Conservation (phyloP, 1,284 basidiomycete genomes). For the Pseudozyma sp. region DNA sequence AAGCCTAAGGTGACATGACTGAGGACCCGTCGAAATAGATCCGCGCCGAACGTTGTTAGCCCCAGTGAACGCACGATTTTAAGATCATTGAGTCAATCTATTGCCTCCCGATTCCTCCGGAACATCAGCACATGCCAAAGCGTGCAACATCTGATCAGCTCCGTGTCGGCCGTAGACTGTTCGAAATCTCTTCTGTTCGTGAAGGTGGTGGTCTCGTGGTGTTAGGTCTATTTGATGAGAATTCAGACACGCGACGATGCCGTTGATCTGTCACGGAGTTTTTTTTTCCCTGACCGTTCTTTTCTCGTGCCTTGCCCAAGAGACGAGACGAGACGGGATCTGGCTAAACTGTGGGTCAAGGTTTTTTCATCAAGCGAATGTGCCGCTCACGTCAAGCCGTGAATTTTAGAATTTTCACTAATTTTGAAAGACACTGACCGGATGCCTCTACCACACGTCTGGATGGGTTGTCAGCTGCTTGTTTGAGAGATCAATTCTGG, state of each 20-base stretch:
- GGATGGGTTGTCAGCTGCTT: slow-evolving; percentile 1
- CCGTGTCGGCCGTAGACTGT: slow-evolving; percentile 5
- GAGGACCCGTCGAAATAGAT: no score
- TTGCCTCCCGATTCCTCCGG: no score
- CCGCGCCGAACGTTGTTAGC: no score
- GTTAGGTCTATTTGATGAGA: neutral
- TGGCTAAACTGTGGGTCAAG: neutral
- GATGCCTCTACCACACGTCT: no score
- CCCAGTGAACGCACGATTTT: no score
- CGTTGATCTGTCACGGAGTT: slow-evolving; percentile 8
- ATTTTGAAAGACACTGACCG: no score
- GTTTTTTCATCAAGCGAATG: neutral
- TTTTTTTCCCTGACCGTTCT: neutral
- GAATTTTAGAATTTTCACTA: neutral
- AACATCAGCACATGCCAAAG: no score
- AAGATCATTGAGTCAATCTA: no score
- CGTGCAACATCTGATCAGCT: no score
- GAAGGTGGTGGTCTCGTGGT: neutral
- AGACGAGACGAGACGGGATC: neutral
- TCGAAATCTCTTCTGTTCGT: neutral
- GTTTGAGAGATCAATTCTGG: neutral
- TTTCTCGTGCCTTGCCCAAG: neutral
- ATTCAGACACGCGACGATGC: neutral
- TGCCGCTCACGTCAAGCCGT: neutral
- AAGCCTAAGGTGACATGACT: no score